Base-by-base conservation (phyloP, 306 rosid species). In the Vigna unguiculata region DNA sequence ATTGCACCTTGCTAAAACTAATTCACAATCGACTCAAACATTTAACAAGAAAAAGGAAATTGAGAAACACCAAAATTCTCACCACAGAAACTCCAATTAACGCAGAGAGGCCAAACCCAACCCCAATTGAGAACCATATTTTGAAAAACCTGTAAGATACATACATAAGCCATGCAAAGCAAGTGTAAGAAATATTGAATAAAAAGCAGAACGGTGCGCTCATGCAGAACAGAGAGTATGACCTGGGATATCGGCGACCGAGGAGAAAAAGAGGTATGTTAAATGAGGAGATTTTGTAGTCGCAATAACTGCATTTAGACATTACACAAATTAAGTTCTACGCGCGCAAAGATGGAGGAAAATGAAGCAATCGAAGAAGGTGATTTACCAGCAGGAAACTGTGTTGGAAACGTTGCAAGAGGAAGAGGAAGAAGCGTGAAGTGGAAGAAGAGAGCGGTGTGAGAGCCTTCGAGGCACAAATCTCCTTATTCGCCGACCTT, bases 111-210 rank as follows among this genome's bases (percentile, higher is more conserved):
- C 88, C 68, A 76, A 87, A 88, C 25, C 91, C 96, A 62, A 83
- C 83, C 61, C 96, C 91, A 54, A 87, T 48, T 51, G 91, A 85
- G 78, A 87, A 92, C 97, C 97, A 92, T 0, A 61, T 66, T 36
- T 72, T 80, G 36, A 87, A 80, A 64, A 32, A 10, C 87, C 91
- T 87, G 69, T 5, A 72, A 49, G 17, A 45, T 7, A 22, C 65
- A 7, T 20, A 20, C 65, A 7, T 20, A 20, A 48, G 3, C 15
- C 22, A 73, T 2, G 13, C 48, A 65, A 64, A 11, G 13, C 48
- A 65, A 70, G 15, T 2, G 38, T 53, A 16, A 75, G 59, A 55
- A 63, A 32, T 3, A 21, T 2, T 49, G 62, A 60, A 38, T 2
- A 28, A 73, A 36, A 34, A 34, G 15, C 45, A 9, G 36, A 28